A percentile compares a stretch with the other conserved stretches of the same genome.
phyloP scores from a whole-genome alignment of 2,329 filamentous ascomycete species.

The Xenosphaeropsis pyriputrescens region DNA sequence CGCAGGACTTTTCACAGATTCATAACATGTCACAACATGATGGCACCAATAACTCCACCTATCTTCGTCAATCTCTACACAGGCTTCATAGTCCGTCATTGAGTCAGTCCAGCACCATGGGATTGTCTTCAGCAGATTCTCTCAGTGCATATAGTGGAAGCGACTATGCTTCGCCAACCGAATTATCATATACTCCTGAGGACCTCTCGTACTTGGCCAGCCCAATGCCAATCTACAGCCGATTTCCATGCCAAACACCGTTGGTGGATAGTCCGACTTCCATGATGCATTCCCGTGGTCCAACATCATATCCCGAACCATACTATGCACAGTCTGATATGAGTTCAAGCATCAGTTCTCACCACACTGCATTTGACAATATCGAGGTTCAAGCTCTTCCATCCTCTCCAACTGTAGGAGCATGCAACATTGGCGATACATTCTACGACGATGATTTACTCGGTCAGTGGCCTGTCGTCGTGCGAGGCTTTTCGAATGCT shows the following conservation, averaged over 20 bases:
- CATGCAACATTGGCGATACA: constrained; percentile 7
- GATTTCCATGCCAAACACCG: constrained; percentile 34
- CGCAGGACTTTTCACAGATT: constrained; percentile 15
- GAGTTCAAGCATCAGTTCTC: constrained; percentile 43
- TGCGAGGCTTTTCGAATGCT: constrained; percentile 1
- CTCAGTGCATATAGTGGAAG: constrained; percentile 35
- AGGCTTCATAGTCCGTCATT: constrained; percentile 29
- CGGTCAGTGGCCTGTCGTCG: constrained; percentile 15
- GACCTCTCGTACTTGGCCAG: constrained; percentile 41
- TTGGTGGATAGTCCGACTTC: constrained; percentile 40
- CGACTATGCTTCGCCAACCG: constrained; percentile 39
- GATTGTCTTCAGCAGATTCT: constrained; percentile 26
- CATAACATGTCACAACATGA: constrained; percentile 9
- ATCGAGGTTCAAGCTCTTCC: constrained; percentile 9
- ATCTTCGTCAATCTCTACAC: constrained; percentile 36
- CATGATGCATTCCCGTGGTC: constrained; percentile 34
- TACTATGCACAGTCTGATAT: constrained; percentile 46
- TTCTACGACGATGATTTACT: constrained; percentile 23
- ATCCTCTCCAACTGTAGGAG: constrained; percentile 8
- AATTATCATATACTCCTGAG: constrained; percentile 36
- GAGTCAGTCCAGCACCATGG: constrained; percentile 14
- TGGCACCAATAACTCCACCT: constrained; percentile 14
- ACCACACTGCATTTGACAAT: constrained; percentile 39
- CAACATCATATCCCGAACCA: constrained; percentile 45
- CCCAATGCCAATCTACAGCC: constrained; percentile 41